Evolutionary conservation across 2,329 filamentous ascomycete genomes (phyloP).

Genomic region (Exophiala lecanii-corni): DNA sequence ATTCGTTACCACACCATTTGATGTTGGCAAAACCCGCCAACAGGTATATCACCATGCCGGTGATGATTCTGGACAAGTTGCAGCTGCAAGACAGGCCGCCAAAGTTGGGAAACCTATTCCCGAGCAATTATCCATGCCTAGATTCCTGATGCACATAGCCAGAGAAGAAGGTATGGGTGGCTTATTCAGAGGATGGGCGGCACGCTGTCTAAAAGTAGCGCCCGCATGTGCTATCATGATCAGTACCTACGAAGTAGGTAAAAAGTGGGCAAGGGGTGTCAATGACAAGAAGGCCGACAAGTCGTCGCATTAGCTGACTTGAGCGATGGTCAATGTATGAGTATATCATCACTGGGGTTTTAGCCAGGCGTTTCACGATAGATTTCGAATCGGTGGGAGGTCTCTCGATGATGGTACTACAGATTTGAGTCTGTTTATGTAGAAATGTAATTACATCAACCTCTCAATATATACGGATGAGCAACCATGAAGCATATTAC

Average conservation of each 20-base stretch:
- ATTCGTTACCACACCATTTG: constrained; percentile 87
- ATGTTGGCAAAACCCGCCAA: constrained; percentile 93
- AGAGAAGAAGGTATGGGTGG: constrained; percentile 74
- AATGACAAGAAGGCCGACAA: constrained; percentile 53
- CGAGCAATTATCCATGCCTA: constrained; percentile 72
- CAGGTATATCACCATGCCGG: constrained; percentile 68
- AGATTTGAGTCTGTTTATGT: too few relatives aligned
- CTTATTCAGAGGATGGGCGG: constrained; percentile 87
- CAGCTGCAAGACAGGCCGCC: constrained; percentile 15
- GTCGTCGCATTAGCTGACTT: too few relatives aligned
- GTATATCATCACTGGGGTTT: too few relatives aligned
- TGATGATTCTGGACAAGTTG: constrained; percentile 31
- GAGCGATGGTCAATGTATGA: too few relatives aligned
- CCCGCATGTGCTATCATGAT: constrained; percentile 99
- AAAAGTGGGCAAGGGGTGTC: constrained; percentile 73
- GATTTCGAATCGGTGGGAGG: too few relatives aligned
- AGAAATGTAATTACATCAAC: too few relatives aligned
- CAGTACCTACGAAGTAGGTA: constrained; percentile 93
- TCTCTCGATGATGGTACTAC: too few relatives aligned
- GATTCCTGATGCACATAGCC: constrained; percentile 88
- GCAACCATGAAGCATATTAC: too few relatives aligned
- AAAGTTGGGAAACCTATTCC: constrained; percentile 42
- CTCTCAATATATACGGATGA: too few relatives aligned
- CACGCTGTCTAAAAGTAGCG: constrained; percentile 87
- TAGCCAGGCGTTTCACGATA: too few relatives aligned